Base-by-base conservation (phyloP, 192 early-diverging fungal genomes). In the Coemansia sp. region DNA sequence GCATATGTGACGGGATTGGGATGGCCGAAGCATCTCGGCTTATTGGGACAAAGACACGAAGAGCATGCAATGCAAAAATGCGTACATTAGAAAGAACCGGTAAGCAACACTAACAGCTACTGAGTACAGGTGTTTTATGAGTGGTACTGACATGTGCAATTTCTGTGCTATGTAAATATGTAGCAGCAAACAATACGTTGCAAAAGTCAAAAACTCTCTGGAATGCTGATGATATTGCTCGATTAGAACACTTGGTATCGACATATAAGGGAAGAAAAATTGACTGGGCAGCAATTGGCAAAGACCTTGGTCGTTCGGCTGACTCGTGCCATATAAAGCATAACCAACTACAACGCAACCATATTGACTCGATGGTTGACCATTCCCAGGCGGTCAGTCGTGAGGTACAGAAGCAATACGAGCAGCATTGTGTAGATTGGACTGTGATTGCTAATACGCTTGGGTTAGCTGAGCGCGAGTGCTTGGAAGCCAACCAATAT, bases 401-500 rank as follows among this genome's bases (percentile, higher is more conserved):
- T 60, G 47, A 48, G 25, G 23, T 28, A 15, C 15, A 21, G 17
- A 34, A 25, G 12, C 20, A 60, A 31, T 49, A 60, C 21, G 4
- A 28, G 12, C 26, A 60, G 23, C n/a, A 28, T 6, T 8, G 37
- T 2, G 53, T 68, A n/a, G 47, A 62, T 19, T 68, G 66, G 66
- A 12, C 28, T 1, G 8, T n/a, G n/a, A 25, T 62, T 11, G 37
- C 44, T 46, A 6, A 37, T 17, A 26, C 46, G 10, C 36, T 53
- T 10, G 52, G 42, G 0, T 31, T 62, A 1, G 23, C 14, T 15
- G 28, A 40, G 19, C 60, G 2, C 11, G 22, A 52, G 34, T 69
- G 68, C 3, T 26, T 68, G 51, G 66, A 68, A 23, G 37, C 10
- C 53, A 56, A 40, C n/a, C 34, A 22, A 26, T 56, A 44, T 14